Percentiles rank a stretch among this genome's conserved stretches.
Conservation (phyloP, 2,329 filamentous ascomycete species). For the Aspergillus sergii region DNA sequence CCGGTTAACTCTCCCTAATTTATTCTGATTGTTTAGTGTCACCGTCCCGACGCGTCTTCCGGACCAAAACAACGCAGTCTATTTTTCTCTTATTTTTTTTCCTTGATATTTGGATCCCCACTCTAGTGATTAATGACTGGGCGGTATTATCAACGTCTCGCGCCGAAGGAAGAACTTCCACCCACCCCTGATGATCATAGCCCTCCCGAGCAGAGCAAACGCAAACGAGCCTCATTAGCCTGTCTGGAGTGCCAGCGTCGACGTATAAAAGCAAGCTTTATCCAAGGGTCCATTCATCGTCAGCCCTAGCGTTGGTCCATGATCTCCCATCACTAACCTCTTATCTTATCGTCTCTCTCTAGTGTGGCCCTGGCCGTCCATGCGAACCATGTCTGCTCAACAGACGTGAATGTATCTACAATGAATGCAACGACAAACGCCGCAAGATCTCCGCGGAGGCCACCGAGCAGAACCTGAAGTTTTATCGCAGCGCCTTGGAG, state of each 20-base stretch:
- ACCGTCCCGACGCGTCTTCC: too few species aligned
- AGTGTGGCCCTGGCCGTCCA: background rate
- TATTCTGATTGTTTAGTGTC: background rate
- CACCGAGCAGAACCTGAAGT: background rate
- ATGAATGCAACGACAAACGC: constrained; percentile 3
- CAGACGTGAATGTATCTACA: background rate
- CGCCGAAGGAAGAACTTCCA: background rate
- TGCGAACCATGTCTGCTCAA: background rate
- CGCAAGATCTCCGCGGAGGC: background rate
- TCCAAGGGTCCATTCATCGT: background rate
- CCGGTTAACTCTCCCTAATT: background rate
- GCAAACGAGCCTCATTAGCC: background rate
- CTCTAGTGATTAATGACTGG: background rate
- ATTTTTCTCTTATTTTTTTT: background rate
- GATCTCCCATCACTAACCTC: background rate
- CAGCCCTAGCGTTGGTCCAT: background rate
- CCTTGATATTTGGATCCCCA: too few species aligned
- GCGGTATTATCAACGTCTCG: background rate
- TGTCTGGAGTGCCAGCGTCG: background rate
- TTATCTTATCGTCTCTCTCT: background rate
- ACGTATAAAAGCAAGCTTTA: background rate
- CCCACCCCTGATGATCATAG: background rate
- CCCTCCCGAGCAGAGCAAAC: background rate
- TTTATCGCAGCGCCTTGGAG: background rate
- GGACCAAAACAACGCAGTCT: background rate